Evolutionary conservation across 2,329 filamentous ascomycete species (phyloP).

Genomic region (Aspergillus glaucus): DNA sequence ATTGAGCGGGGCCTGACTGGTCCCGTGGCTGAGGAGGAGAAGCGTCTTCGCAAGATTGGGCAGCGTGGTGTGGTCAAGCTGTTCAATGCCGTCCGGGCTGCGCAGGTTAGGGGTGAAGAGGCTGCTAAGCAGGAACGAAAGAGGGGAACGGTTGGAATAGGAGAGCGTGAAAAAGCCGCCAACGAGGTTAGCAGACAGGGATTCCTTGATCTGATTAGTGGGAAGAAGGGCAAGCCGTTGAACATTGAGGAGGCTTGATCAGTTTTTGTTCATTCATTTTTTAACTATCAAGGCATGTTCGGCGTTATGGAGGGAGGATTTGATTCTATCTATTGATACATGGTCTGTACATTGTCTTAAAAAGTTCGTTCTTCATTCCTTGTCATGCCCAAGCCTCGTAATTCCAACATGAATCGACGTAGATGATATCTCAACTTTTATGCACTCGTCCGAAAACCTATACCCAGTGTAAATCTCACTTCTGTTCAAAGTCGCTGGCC

Average conservation of each 20-base stretch:
- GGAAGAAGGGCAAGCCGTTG: conserved; percentile 47
- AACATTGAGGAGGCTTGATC: conserved; percentile 39
- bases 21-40: conserved; percentile 63
- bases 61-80: conserved; percentile 92
- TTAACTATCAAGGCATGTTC: conserved; percentile 22
- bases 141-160: conserved; percentile 70
- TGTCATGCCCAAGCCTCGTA: conserved; percentile 8
- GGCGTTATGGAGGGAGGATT: conserved; percentile 24
- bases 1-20: conserved; percentile 50
- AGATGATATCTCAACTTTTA: no score
- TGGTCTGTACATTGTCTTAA: conserved; percentile 10
- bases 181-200: conserved; percentile 97
- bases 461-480: conserved; percentile 21
- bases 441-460: neutral
- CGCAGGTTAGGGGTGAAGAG: conserved; percentile 81
- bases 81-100: conserved; percentile 90
- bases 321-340: conserved; percentile 1
- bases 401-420: neutral
- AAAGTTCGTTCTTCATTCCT: conserved; percentile 24
- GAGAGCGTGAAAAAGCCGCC: conserved; percentile 75
- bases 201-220: conserved; percentile 81
- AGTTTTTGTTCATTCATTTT: neutral
- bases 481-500: conserved; percentile 73
- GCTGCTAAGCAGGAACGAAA: conserved; percentile 60
- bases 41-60: conserved; percentile 74